These are phyloP conservation scores for Parathielavia appendiculata DNA, from an alignment of 495 filamentous ascomycete species.

Conservation along the genomic window DNA sequence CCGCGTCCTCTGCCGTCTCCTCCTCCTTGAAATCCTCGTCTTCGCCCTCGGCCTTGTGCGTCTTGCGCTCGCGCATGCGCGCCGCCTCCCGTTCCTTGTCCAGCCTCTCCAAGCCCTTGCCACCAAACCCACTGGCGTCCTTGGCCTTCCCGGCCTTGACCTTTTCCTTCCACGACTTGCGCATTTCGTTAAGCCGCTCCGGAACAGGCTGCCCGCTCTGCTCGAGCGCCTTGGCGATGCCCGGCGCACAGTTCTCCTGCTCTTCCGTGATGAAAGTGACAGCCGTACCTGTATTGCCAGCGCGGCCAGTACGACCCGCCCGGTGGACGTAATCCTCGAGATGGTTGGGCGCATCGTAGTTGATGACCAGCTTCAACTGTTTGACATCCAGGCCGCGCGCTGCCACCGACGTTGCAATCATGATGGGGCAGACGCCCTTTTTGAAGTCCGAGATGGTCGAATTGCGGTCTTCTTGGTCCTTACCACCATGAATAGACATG, in stretches of 20 bases:
- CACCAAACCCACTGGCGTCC: conserved; percentile 82
- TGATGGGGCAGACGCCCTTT: conserved; percentile 76
- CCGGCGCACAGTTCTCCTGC: conserved; percentile 82
- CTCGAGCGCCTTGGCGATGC: conserved; percentile 89
- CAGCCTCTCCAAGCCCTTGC: conserved; percentile 86
- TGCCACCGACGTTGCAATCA: conserved; percentile 94
- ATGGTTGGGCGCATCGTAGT: conserved; percentile 95
- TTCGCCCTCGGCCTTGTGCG: conserved; percentile 85
- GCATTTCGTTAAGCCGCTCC: conserved; percentile 55
- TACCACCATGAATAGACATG: conserved; percentile 94
- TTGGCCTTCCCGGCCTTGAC: conserved; percentile 90
- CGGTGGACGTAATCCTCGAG: conserved; percentile 98
- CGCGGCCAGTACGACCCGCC: conserved; percentile 88
- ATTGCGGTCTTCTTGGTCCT: conserved; percentile 92
- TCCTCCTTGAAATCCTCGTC: conserved; percentile 82
- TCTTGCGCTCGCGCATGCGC: conserved; percentile 75
- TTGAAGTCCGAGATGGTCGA: conserved; percentile 96
- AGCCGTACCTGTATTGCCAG: conserved; percentile 89
- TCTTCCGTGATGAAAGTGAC: conserved; percentile 91
- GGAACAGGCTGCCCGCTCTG: conserved; percentile 83
- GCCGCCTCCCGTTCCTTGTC: conserved; percentile 86
- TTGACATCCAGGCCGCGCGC: conserved; percentile 95
- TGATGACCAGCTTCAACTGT: conserved; percentile 92
- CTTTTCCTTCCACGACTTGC: conserved; percentile 72
- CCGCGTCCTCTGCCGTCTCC: conserved; percentile 49